phyloP scores from a whole-genome alignment of 495 filamentous ascomycete genomes.

The Trichocladium uniseriatum region DNA sequence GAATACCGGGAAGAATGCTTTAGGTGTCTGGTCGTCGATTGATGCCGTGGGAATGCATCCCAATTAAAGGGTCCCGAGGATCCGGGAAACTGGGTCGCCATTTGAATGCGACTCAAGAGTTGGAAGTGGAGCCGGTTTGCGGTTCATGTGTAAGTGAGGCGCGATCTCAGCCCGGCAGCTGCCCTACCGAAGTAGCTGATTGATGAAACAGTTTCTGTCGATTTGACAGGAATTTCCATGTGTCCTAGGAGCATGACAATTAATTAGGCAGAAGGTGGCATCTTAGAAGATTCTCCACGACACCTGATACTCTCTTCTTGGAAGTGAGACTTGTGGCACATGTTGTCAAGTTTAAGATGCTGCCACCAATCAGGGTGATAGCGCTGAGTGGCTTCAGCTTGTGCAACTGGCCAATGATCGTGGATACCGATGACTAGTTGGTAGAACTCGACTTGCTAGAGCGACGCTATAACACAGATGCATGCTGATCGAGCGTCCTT shows the following conservation, averaged over 20 bases:
- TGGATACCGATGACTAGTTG: too few species aligned
- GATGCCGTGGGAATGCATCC: not conserved
- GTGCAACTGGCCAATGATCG: too few species aligned
- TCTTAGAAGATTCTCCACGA: not conserved
- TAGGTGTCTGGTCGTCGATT: not conserved
- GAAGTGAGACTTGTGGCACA: too few species aligned
- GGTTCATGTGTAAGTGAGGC: not conserved
- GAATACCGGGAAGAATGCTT: not conserved
- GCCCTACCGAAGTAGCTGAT: too few species aligned
- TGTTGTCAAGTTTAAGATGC: too few species aligned
- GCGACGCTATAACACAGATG: too few species aligned
- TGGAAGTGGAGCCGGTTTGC: slow-evolving; percentile 1
- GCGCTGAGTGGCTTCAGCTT: too few species aligned
- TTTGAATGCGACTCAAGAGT: not conserved
- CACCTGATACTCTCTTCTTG: too few species aligned
- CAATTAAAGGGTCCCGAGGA: not conserved
- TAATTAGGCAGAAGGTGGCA: not conserved
- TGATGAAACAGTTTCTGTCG: not conserved
- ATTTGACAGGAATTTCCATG: not conserved
- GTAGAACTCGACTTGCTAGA: too few species aligned
- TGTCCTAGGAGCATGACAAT: not conserved
- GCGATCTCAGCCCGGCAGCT: not conserved
- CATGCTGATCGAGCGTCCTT: too few species aligned
- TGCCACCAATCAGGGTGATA: not conserved
- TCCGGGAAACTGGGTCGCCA: not conserved